Evolutionary conservation across 345 rosid species (phyloP).

Genomic region (Microcos paniculata): DNA sequence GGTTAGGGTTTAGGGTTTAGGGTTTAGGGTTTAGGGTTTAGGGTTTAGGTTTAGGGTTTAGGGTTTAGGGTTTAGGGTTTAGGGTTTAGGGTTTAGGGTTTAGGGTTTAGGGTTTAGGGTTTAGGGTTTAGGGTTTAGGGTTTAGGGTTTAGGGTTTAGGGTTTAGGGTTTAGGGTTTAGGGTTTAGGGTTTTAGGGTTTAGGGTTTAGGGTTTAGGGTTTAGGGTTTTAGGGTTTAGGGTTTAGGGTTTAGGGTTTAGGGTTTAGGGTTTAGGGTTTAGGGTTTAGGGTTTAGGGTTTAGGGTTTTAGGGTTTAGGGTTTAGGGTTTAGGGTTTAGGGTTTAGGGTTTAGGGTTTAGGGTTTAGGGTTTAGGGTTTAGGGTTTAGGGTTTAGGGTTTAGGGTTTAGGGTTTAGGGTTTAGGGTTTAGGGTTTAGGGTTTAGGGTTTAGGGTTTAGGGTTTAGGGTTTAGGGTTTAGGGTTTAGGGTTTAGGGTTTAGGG

Average conservation of each 20-base stretch:
- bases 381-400: constrained; percentile 26
- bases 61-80: constrained; percentile 27
- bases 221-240: constrained; percentile 24
- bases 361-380: constrained; percentile 25
- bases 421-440: background rate
- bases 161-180: constrained; percentile 18
- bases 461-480: too few species aligned
- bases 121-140: constrained; percentile 21
- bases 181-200: constrained; percentile 14
- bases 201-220: constrained; percentile 20
- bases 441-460: too few species aligned
- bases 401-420: background rate
- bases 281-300: constrained; percentile 21
- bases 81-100: constrained; percentile 24
- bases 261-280: constrained; percentile 22
- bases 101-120: too few species aligned
- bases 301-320: constrained; percentile 23
- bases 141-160: constrained; percentile 9
- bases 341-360: constrained; percentile 16
- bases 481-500: background rate
- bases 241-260: constrained; percentile 18
- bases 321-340: constrained; percentile 25
- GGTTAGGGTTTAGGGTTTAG: constrained; percentile 9
- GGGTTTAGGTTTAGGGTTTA: constrained; percentile 9
- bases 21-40: constrained; percentile 21